A percentile compares a stretch with the other conserved stretches of the same genome.
phyloP scores from a whole-genome alignment of 2,329 filamentous ascomycete species.

The Penicillium frequentans region DNA sequence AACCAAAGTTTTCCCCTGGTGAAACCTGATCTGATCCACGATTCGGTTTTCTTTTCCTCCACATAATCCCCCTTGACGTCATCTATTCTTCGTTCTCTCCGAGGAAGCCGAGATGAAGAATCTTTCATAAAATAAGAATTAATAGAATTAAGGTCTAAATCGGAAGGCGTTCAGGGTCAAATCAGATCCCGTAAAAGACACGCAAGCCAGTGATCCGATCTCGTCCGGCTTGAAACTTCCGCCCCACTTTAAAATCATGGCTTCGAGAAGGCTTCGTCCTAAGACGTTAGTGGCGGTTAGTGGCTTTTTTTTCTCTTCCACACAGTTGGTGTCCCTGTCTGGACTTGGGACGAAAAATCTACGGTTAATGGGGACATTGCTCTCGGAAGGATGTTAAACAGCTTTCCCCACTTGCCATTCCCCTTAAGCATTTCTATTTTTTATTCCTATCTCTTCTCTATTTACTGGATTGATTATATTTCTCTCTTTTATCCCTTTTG shows the following conservation, averaged over 20 bases:
- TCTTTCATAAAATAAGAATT: too few relatives aligned
- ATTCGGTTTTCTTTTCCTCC: not conserved
- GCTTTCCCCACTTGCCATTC: not conserved
- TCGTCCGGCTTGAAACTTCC: not conserved
- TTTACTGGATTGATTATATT: not conserved
- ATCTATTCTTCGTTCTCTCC: not conserved
- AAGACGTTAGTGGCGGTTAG: constrained; percentile 38
- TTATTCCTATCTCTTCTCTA: not conserved
- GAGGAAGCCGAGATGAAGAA: too few relatives aligned
- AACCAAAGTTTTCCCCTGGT: not conserved
- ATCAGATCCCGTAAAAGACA: not conserved
- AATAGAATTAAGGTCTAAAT: too few relatives aligned
- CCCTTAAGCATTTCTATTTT: not conserved
- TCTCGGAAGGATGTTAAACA: too few relatives aligned
- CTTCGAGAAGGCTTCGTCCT: not conserved
- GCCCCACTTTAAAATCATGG: not conserved
- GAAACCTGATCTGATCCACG: not conserved
- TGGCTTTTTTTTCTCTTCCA: not conserved
- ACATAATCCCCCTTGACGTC: not conserved
- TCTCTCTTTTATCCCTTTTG: not conserved
- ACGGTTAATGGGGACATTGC: not conserved
- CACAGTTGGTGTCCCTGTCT: constrained; percentile 36
- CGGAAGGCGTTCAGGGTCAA: not conserved
- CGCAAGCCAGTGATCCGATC: not conserved
- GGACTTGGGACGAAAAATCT: not conserved